Percentiles rank a stretch among this genome's conserved stretches.
phyloP scores from a whole-genome alignment of 2,329 filamentous ascomycete species.

The Penicillium crustosum region DNA sequence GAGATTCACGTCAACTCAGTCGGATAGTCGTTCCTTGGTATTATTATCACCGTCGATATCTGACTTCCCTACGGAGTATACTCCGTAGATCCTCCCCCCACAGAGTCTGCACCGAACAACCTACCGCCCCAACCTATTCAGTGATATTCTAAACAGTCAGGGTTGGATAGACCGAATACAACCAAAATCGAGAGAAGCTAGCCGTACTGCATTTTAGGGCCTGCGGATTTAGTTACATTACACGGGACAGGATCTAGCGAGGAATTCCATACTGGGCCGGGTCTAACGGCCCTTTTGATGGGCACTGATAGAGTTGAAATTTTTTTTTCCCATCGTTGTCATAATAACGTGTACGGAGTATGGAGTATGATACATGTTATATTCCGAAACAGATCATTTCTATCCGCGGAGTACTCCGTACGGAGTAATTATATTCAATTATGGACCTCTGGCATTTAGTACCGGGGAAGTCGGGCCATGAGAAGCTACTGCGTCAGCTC shows the following conservation, averaged over 20 bases:
- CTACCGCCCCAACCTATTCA: not conserved
- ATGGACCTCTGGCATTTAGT: not conserved
- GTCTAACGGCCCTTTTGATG: constrained; percentile 1
- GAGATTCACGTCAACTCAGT: not conserved
- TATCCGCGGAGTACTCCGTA: not conserved
- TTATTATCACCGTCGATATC: not conserved
- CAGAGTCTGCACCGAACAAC: not conserved
- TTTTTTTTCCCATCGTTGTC: not conserved
- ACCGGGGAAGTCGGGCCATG: constrained; percentile 8
- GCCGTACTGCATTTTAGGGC: not conserved
- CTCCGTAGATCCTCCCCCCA: not conserved
- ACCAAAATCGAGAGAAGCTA: not conserved
- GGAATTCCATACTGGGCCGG: not conserved
- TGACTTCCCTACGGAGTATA: not conserved
- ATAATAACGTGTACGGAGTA: not conserved
- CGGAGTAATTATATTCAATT: not conserved
- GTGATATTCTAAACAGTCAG: not conserved
- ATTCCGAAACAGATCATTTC: not conserved
- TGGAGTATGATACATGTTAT: not conserved
- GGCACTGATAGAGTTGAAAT: not conserved
- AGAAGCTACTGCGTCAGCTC: not conserved
- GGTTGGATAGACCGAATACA: too few species aligned
- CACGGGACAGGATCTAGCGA: not conserved
- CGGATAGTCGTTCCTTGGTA: not conserved
- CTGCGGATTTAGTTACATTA: not conserved